Base-by-base conservation (phyloP, 2,329 filamentous ascomycete genomes). In the Zasmidium cellare region DNA sequence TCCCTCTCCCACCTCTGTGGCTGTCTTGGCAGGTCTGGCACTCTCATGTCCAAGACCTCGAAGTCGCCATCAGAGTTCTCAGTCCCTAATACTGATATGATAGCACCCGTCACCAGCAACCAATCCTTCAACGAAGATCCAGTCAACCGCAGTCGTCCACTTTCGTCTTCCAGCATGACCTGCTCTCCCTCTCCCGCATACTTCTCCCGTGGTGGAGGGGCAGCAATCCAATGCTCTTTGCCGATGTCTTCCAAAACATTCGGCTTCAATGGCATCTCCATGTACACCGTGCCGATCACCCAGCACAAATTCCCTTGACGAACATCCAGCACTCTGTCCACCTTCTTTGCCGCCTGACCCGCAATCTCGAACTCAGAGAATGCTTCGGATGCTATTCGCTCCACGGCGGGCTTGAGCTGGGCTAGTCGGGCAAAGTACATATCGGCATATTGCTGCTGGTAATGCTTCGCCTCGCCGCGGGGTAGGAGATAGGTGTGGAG, bases 241-340 rank as follows among this genome's bases (percentile, higher is more conserved):
- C 90, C 89, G 45, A 99, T 90, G 68, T 99, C 94, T 59, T 97
- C 92, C 31, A 99, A 79, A 72, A 99, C 93, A 71, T 96, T 96
- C 1, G 96, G 94, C 77, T 99, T 99, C 69, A 97, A 76, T 2
- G 90, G 85, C 91, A 99, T 92, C 63, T 97, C 91, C 89, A 97
- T 96, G 74, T 96, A 99, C 28, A 97, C 86, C 0, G 94, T 99
- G 16, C 96, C 94, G 0, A 88, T 83, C 16, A 99, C 89, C 92
- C 93, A 99, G 77, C 93, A 97, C 35, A 97, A 80, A 77, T 97
- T 87, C 62, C 94, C 94, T 78, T 97, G 94, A 60, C 93, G 87
- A 52, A 99, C 94, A 76, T 99, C 93, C 25, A 99, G 83, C 59
- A 99, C 94, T 66, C 94, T 83, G 28, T 97, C 90, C 16, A 96